Evolutionary conservation across 1,284 basidiomycete species (phyloP).

Genomic region (Ustilago cynodontis): DNA sequence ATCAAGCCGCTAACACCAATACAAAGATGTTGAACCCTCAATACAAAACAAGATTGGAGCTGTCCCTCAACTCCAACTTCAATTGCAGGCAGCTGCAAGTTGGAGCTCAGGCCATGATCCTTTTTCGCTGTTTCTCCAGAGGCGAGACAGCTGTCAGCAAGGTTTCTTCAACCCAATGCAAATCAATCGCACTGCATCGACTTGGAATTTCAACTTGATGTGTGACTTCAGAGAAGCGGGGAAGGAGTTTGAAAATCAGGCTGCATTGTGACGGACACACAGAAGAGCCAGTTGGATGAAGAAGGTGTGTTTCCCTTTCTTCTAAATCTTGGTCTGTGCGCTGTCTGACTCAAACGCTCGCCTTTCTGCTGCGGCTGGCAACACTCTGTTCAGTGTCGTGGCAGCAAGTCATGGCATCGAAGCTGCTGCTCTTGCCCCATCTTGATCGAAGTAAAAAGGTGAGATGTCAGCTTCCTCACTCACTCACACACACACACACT

Average conservation of each 20-base stretch:
- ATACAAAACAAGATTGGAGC: slow-evolving; percentile 1
- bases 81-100: neutral
- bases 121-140: neutral
- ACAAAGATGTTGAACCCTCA: slow-evolving; percentile 22
- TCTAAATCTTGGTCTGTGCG: slow-evolving; percentile 49
- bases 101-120: slow-evolving; percentile 24
- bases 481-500: too few species aligned
- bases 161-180: too few species aligned
- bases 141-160: slow-evolving; percentile 10
- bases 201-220: neutral
- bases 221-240: slow-evolving; percentile 12
- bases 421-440: neutral
- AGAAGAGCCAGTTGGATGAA: too few species aligned
- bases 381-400: neutral
- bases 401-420: neutral
- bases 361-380: neutral
- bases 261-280: neutral
- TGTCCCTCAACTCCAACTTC: neutral
- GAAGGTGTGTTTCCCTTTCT: too few species aligned
- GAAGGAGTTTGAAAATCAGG: slow-evolving; percentile 20
- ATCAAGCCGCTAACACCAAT: neutral
- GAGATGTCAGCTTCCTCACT: too few species aligned
- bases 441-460: neutral
- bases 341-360: too few species aligned
- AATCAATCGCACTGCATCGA: neutral